A percentile compares a stretch with the other conserved stretches of the same genome.
phyloP scores from a whole-genome alignment of 192 early-diverging fungal genomes.

The Entrophospora sp. region DNA sequence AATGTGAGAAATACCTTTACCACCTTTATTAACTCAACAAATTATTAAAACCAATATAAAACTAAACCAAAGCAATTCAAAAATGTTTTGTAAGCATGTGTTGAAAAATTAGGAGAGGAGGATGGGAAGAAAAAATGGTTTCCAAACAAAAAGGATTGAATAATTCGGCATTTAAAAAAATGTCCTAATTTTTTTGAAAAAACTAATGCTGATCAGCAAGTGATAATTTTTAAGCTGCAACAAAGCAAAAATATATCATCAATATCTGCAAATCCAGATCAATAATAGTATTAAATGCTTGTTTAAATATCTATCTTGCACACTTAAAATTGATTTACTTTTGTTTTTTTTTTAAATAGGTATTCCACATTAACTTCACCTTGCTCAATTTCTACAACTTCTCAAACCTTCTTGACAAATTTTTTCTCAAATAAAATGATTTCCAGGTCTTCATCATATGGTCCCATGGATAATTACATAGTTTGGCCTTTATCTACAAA shows the following conservation, averaged over 20 bases:
- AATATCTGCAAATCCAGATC: no score
- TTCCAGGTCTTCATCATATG: neutral
- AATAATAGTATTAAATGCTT: neutral
- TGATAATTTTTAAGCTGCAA: neutral
- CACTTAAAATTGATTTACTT: neutral
- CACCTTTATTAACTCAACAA: neutral
- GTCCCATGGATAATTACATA: conserved; percentile 5
- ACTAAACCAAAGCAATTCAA: neutral
- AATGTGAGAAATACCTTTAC: neutral
- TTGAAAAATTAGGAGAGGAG: neutral
- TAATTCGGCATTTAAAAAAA: conserved; percentile 4
- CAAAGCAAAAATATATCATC: neutral
- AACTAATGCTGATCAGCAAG: neutral
- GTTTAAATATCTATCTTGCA: neutral
- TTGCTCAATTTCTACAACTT: neutral
- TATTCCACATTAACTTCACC: no score
- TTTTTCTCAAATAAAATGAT: neutral
- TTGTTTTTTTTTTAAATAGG: neutral
- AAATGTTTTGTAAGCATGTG: conserved; percentile 2
- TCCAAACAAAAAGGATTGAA: conserved; percentile 6
- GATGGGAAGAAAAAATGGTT: neutral
- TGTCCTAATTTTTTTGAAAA: neutral
- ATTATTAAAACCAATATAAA: neutral
- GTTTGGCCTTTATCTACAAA: neutral
- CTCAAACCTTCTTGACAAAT: neutral